Evolutionary conservation across 805 yeast species (phyloP).

Genomic region (Ogataea allantospora): DNA sequence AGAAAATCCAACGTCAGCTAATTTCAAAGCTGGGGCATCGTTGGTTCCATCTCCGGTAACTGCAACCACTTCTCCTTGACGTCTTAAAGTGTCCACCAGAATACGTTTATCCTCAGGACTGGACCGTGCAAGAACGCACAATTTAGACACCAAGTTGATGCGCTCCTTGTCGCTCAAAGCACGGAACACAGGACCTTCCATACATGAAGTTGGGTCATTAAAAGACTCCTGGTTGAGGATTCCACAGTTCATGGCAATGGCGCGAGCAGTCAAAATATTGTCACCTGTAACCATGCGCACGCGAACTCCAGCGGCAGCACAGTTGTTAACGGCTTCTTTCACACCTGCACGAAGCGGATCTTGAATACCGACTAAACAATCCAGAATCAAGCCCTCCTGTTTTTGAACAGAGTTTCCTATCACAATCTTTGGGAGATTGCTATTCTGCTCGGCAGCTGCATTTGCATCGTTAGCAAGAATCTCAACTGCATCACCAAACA

Average conservation of each 20-base stretch:
- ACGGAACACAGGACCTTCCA: slow-evolving; percentile 94
- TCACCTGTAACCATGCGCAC: slow-evolving; percentile 99
- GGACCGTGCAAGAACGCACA: slow-evolving; percentile 88
- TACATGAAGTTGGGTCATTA: slow-evolving; percentile 56
- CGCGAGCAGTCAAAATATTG: slow-evolving; percentile 84
- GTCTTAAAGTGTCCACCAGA: slow-evolving; percentile 76
- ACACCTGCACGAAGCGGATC: slow-evolving; percentile 94
- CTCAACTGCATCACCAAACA: slow-evolving; percentile 37
- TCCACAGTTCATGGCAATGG: slow-evolving; percentile 85
- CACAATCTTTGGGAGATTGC: slow-evolving; percentile 29
- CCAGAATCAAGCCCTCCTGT: slow-evolving; percentile 47
- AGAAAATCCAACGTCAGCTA: slow-evolving; percentile 97
- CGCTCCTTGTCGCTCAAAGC: slow-evolving; percentile 59
- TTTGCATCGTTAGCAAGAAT: slow-evolving; percentile 21
- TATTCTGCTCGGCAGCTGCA: slow-evolving; percentile 12
- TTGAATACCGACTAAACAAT: slow-evolving; percentile 86
- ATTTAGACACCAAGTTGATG: slow-evolving; percentile 58
- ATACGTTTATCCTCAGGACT: slow-evolving; percentile 94
- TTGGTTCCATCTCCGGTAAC: slow-evolving; percentile 99
- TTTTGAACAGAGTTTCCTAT: slow-evolving; percentile 24
- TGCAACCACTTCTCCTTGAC: slow-evolving; percentile 90
- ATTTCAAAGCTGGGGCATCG: slow-evolving; percentile 95
- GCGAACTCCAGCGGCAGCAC: slow-evolving; percentile 87
- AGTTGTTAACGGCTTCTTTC: slow-evolving; percentile 79
- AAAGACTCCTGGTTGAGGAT: slow-evolving; percentile 57